Conservation (phyloP, 108 stramenopile genomes). For the Nitzschia palea region DNA sequence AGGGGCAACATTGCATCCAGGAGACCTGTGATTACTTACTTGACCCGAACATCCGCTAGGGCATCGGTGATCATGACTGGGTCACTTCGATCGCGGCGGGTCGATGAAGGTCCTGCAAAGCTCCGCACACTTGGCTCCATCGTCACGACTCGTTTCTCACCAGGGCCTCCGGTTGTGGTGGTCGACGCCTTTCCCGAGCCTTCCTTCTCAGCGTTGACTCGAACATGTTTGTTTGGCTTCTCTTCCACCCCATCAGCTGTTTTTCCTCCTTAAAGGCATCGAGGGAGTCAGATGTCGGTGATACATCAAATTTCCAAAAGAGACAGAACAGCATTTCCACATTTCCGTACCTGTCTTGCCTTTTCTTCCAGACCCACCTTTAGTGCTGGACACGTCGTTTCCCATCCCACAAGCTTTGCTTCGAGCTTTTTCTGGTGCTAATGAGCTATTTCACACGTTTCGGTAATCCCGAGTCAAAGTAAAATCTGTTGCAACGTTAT, state of each 20-base stretch:
- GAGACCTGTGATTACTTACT: slow-evolving; percentile 21
- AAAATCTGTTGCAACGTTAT: too few relatives aligned
- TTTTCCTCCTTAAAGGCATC: not conserved
- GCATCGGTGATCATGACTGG: slow-evolving; percentile 82
- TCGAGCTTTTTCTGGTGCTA: too few relatives aligned
- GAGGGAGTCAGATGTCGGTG: too few relatives aligned
- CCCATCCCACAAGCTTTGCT: slow-evolving; percentile 2
- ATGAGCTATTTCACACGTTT: too few relatives aligned
- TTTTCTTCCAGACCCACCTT: not conserved
- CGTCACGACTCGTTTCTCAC: slow-evolving; percentile 14
- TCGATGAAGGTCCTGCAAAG: slow-evolving; percentile 22
- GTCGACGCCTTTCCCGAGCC: not conserved
- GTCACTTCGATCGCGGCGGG: slow-evolving; percentile 21
- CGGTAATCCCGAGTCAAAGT: too few relatives aligned
- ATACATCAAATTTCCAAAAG: too few relatives aligned
- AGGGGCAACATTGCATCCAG: too few relatives aligned
- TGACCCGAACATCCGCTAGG: slow-evolving; percentile 74
- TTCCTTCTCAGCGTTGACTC: not conserved
- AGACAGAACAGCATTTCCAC: too few relatives aligned
- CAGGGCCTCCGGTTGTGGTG: not conserved
- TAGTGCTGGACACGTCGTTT: not conserved
- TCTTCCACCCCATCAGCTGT: not conserved
- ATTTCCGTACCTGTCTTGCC: slow-evolving; percentile 2
- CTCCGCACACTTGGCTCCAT: slow-evolving; percentile 24
- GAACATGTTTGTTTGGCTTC: slow-evolving; percentile 16